Base-by-base conservation (phyloP, 192 early-diverging fungal genomes). In the Entomortierella parvispora region DNA sequence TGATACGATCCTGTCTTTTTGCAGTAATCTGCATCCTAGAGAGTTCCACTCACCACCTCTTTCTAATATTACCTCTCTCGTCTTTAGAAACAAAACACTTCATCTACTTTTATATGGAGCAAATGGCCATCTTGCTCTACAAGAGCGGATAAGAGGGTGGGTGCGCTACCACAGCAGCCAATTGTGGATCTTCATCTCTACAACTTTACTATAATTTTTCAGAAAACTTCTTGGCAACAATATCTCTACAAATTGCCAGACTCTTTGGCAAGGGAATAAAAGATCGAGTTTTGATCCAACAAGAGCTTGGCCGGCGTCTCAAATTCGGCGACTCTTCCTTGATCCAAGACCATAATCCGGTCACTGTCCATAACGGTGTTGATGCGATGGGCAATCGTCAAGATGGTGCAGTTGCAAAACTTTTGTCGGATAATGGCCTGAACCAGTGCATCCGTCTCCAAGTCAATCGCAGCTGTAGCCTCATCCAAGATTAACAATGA, bases 71-170 rank as follows among this genome's bases (percentile, higher is more conserved):
- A 7, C 33, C 18, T 11, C 15, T 25, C 28, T 52, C 28, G 22
- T 25, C 62, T 28, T 20, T 74, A 88, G 89, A 94, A 82, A 90
- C 90, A 49, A 86, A 96, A 85, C 95, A 96, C 72, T 99, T 99
- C 69, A 97, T 99, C 84, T 99, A 98, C 90, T 98, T 99, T 76
- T 98, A 98, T 80, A 87, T 94, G 51, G 94, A 92, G 56, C 92
- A 96, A 74, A 95, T 95, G 44, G 97, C 96, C 12, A 93, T 97
- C 67, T 85, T 99, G 54, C 83, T 97, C n/a, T 99, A 97, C 91
- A 99, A 97, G 89, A 93, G 92, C 40, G 92, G 92, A 66, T 94
- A 86, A 86, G 7, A 5, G 37, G 12, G 12, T 40, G 37, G 5
- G 37, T n/a, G n/a, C n/a, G n/a, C n/a, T n/a, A n/a, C n/a, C n/a